Base-by-base conservation (phyloP, 345 rosid genomes). In the Viola odorata region DNA sequence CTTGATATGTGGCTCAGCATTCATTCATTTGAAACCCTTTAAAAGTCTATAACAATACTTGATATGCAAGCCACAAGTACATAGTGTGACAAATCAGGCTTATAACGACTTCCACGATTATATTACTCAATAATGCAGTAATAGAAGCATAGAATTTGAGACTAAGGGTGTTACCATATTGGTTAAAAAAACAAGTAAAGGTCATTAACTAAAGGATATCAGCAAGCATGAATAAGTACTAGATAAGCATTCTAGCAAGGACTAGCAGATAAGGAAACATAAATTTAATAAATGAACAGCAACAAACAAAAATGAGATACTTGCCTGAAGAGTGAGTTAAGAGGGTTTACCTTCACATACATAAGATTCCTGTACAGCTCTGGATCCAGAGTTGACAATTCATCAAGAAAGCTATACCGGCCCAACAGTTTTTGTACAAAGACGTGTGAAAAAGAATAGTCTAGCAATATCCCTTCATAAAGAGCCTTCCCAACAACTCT, bases 401-500 rank as follows among this genome's bases (percentile, higher is more conserved):
- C 98, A 79, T 89, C 97, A 65, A 89, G 86, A 80, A 92, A 92
- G 82, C 97, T 89, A 77, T 92, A 92, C 60, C 96, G 85, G 39
- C 98, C 98, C 67, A 92, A 77, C 61, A 92, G 86, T 78, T 92
- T 92, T 75, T 80, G 98, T 55, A 92, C 86, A 73, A 92, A 92
- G 67, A 84, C 96, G 66, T 80, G 96, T 38, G 98, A 85, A 81
- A 92, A 92, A 38, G 91, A 82, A 74, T 89, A 92, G 78, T 92
- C 98, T 60, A 89, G 84, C 71, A 92, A 74, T 69, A 92, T 87
- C 74, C 98, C 97, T 76, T 92, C 98, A 62, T 92, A 92, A 39
- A 92, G 86, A 64, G 98, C 97, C 84, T 92, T 87, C 63, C 98
- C 98, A 59, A 92, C 97, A 71, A 92, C 83, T 76, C 96, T 85